phyloP scores from a whole-genome alignment of 2,329 filamentous ascomycete species.

The Zarea fungicola region DNA sequence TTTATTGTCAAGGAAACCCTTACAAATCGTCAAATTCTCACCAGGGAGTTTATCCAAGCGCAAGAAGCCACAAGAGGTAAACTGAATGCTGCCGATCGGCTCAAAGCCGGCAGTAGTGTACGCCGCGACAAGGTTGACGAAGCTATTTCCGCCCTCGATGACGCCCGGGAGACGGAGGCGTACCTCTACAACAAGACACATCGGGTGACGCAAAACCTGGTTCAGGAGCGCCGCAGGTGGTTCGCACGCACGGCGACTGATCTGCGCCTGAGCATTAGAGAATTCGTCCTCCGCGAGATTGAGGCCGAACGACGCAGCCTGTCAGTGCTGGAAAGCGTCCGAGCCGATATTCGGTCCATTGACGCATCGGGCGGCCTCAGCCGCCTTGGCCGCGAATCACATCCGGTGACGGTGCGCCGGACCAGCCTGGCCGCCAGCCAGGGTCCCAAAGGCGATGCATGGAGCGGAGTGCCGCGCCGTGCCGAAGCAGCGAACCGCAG shows the following conservation, averaged over 20 bases:
- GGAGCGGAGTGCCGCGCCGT: conserved; percentile 87
- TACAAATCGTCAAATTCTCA: conserved; percentile 93
- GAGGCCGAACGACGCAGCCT: conserved; percentile 90
- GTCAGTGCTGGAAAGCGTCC: conserved; percentile 86
- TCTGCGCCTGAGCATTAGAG: conserved; percentile 74
- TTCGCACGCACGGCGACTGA: conserved; percentile 83
- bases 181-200: conserved; percentile 82
- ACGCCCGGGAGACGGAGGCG: conserved; percentile 75
- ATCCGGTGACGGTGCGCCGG: conserved; percentile 69
- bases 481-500: conserved; percentile 74
- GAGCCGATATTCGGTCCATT: conserved; percentile 88
- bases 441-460: conserved; percentile 95
- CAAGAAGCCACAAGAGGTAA: conserved; percentile 81
- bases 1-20: conserved; percentile 98
- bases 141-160: conserved; percentile 84
- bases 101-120: conserved; percentile 82
- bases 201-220: conserved; percentile 81
- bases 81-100: conserved; percentile 77
- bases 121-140: conserved; percentile 95
- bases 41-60: conserved; percentile 87
- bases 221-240: conserved; percentile 87
- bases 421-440: conserved; percentile 79
- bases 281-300: conserved; percentile 91
- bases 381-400: conserved; percentile 80
- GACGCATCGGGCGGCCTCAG: conserved; percentile 87